These are phyloP conservation scores for Zygotorulaspora danielsina DNA, from an alignment of 805 yeast species.

Conservation along the genomic window DNA sequence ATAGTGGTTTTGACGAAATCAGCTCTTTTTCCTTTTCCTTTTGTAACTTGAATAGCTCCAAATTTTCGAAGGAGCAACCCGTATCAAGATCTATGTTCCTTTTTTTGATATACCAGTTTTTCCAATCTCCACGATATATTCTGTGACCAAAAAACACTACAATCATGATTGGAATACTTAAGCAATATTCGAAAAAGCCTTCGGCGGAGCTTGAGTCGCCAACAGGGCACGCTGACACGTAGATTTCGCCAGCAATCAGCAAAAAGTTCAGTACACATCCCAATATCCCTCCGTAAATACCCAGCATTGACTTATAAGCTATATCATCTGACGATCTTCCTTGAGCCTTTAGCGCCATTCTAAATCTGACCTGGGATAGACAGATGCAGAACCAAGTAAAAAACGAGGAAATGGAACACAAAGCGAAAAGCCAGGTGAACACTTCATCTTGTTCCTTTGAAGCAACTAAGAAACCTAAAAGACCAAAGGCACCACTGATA, in stretches of 20 bases:
- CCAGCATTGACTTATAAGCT: conserved; percentile 53
- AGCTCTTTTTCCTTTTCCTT: conserved; percentile 32
- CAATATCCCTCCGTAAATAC: conserved; percentile 52
- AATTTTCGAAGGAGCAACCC: conserved; percentile 49
- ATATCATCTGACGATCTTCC: conserved; percentile 55
- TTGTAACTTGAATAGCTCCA: conserved; percentile 44
- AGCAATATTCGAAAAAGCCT: conserved; percentile 49
- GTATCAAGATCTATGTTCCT: conserved; percentile 52
- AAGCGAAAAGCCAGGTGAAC: conserved; percentile 72
- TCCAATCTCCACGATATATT: conserved; percentile 38
- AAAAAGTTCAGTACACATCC: conserved; percentile 51
- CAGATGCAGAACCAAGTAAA: conserved; percentile 78
- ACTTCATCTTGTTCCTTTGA: conserved; percentile 52
- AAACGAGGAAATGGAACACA: conserved; percentile 72
- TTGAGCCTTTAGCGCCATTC: conserved; percentile 49
- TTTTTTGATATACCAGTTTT: conserved; percentile 37
- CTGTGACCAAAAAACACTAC: conserved; percentile 44
- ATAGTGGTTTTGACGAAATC: conserved; percentile 32
- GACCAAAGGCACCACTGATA: conserved; percentile 45
- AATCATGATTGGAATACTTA: conserved; percentile 46
- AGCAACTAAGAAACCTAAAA: conserved; percentile 60
- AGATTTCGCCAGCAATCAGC: conserved; percentile 63
- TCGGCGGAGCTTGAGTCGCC: conserved; percentile 38
- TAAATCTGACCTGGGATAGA: conserved; percentile 63
- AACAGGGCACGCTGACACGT: conserved; percentile 65